Conservation (phyloP, 169 alveolate species). For the Plasmodium vivax region DNA sequence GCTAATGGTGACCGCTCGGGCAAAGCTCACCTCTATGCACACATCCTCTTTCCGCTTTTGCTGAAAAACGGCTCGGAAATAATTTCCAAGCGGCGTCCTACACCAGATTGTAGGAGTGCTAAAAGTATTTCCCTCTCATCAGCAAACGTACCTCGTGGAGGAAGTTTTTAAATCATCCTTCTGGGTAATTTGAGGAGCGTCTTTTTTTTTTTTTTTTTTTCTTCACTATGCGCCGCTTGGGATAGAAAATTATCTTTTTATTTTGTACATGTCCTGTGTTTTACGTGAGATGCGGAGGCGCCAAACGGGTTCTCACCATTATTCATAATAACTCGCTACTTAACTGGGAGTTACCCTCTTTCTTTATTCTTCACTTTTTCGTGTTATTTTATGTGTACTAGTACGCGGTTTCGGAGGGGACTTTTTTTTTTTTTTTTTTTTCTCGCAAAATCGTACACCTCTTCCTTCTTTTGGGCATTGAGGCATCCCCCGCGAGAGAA, state of each 20-base stretch:
- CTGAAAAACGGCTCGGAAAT: background rate
- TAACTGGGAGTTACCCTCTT: background rate
- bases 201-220: background rate
- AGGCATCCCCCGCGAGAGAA: background rate
- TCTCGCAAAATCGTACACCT: background rate
- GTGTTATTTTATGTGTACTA: background rate
- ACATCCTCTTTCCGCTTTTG: background rate
- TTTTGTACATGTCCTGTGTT: background rate
- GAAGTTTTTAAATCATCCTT: background rate
- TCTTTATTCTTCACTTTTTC: background rate
- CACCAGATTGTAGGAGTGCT: background rate
- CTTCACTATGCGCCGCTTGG: background rate
- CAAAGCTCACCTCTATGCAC: background rate
- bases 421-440: background rate
- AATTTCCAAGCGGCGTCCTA: background rate
- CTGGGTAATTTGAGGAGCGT: slow-evolving; percentile 1
- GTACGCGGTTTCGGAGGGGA: background rate
- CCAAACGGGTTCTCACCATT: background rate
- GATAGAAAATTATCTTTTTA: background rate
- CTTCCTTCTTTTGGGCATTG: background rate
- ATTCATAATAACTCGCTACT: background rate
- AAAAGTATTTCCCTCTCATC: background rate
- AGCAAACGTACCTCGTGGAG: background rate
- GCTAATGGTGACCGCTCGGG: background rate
- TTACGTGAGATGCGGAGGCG: background rate